Conservation (phyloP, 2,329 filamentous ascomycete genomes). For the Fusarium euwallaceae region DNA sequence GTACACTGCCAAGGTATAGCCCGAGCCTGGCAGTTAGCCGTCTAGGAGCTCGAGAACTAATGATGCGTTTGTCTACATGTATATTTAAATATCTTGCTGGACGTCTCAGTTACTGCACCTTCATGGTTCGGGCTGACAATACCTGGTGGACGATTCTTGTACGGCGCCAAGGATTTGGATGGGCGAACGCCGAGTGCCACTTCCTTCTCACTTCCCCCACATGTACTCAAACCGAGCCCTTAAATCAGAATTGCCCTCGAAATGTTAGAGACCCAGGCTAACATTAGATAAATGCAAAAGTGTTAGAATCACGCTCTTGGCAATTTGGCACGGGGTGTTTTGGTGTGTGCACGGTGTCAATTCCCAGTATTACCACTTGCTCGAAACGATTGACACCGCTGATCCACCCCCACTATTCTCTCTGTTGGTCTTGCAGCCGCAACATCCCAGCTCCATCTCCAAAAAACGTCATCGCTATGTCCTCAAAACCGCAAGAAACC, state of each 20-base stretch:
- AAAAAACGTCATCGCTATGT: constrained; percentile 35
- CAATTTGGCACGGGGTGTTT: background rate
- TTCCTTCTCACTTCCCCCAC: background rate
- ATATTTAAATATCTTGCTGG: background rate
- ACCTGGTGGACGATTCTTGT: background rate
- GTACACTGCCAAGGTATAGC: background rate
- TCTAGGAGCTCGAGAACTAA: background rate
- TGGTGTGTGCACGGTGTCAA: background rate
- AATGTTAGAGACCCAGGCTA: background rate
- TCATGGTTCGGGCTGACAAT: background rate
- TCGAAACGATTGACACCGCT: background rate
- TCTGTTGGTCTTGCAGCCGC: background rate
- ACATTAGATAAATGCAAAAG: background rate
- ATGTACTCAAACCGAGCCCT: background rate
- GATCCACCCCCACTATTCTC: background rate
- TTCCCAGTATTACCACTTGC: background rate
- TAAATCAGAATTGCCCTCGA: background rate
- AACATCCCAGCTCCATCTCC: constrained; percentile 5
- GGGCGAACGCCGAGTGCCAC: background rate
- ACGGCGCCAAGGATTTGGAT: background rate
- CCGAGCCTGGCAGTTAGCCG: background rate
- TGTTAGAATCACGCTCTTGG: too few species aligned
- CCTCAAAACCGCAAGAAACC: constrained; percentile 37
- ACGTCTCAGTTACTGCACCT: background rate
- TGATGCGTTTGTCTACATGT: background rate